These are phyloP conservation scores for Leishmania gerbilli DNA, from an alignment of 208 protist genomes.

Conservation along the genomic window DNA sequence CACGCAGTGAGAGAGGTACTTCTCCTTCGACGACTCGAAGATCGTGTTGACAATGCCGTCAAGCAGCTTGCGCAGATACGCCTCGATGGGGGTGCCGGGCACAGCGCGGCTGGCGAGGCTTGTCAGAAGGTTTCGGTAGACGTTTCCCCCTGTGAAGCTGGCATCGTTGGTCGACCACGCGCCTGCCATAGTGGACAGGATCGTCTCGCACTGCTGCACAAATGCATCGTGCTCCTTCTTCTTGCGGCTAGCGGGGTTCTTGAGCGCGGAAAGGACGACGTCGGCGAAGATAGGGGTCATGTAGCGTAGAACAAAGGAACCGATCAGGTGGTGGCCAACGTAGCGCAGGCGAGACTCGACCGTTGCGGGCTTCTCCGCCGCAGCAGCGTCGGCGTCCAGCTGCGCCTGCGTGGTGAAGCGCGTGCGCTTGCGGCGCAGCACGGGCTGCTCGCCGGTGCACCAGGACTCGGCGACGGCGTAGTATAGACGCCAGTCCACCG, in stretches of 20 bases:
- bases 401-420: conserved; percentile 22
- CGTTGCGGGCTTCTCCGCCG: conserved; percentile 20
- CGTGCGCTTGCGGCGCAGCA: conserved; percentile 14
- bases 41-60: conserved; percentile 58
- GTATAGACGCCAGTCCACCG: conserved; percentile 64
- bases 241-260: conserved; percentile 32
- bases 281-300: conserved; percentile 79
- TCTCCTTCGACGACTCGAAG: conserved; percentile 69
- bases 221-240: conserved; percentile 36
- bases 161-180: conserved; percentile 27
- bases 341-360: conserved; percentile 48
- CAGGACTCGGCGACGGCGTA: conserved; percentile 67
- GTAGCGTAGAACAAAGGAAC: conserved; percentile 66
- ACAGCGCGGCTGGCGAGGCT: conserved; percentile 58
- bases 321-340: conserved; percentile 71
- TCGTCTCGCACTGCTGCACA: conserved; percentile 44
- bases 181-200: conserved; percentile 33
- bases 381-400: conserved; percentile 20
- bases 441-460: conserved; percentile 34
- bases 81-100: conserved; percentile 48
- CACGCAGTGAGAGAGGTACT: conserved; percentile 85
- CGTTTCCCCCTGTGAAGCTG: conserved; percentile 46
- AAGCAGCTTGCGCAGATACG: conserved; percentile 48
- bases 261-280: conserved; percentile 46
- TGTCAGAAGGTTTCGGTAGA: conserved; percentile 70